Conservation (phyloP, 768 basidiomycete genomes). For the Vararia minispora region DNA sequence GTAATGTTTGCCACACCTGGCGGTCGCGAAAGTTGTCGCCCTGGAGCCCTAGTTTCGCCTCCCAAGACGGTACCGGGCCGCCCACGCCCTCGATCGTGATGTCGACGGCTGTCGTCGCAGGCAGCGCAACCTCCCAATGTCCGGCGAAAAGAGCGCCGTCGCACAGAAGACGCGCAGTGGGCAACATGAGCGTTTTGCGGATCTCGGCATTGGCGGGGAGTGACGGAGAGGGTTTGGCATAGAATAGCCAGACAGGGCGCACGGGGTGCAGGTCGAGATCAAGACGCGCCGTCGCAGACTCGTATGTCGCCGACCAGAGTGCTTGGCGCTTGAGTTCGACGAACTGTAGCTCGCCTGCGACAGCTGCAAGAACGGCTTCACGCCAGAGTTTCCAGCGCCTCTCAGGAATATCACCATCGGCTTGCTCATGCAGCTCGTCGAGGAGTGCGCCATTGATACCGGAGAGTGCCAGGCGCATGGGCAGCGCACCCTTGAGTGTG, state of each 20-base stretch:
- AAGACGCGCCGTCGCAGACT: conserved; percentile 55
- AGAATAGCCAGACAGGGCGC: conserved; percentile 82
- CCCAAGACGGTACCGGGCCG: conserved; percentile 75
- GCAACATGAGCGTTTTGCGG: conserved; percentile 57
- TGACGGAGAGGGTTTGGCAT: conserved; percentile 49
- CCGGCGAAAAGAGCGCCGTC: conserved; percentile 49
- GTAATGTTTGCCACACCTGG: conserved; percentile 53
- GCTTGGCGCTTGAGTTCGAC: conserved; percentile 80
- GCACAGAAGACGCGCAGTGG: conserved; percentile 68
- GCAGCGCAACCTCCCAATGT: conserved; percentile 73
- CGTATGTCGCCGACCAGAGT: conserved; percentile 75
- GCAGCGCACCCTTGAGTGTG: conserved; percentile 67
- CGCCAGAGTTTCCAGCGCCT: conserved; percentile 63
- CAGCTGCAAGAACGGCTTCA: conserved; percentile 49
- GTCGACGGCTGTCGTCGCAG: conserved; percentile 39
- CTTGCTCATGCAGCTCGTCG: conserved; percentile 32
- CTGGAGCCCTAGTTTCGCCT: conserved; percentile 64
- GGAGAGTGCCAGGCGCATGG: conserved; percentile 69
- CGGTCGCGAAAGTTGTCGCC: conserved; percentile 56
- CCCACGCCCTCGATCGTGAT: conserved; percentile 56
- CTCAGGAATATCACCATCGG: conserved; percentile 32
- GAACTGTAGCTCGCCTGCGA: conserved; percentile 62
- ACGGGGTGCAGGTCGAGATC: conserved; percentile 69
- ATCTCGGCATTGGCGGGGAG: conserved; percentile 76
- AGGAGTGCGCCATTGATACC: conserved; percentile 41